These are phyloP conservation scores for Rhodamnia argentea DNA, from an alignment of 345 rosid species.

Conservation along the genomic window DNA sequence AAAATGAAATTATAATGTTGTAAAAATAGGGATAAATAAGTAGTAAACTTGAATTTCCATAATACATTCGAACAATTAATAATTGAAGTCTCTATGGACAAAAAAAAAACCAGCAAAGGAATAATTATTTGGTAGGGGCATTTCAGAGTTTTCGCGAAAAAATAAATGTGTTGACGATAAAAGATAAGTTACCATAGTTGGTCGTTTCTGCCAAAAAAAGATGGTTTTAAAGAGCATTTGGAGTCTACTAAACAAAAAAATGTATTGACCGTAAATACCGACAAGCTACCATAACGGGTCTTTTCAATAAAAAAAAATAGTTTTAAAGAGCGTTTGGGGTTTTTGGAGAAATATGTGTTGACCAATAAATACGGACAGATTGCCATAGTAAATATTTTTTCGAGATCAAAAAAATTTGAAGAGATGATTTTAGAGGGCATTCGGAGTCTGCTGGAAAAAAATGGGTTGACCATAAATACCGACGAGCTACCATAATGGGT, in stretches of 20 bases:
- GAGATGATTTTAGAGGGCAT: background rate
- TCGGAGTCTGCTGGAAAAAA: background rate
- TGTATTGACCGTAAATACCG: background rate
- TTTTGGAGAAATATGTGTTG: background rate
- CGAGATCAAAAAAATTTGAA: background rate
- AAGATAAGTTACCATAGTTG: rapidly evolving
- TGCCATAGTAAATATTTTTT: background rate
- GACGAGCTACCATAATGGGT: rapidly evolving
- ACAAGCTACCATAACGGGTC: background rate
- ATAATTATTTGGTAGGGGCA: background rate
- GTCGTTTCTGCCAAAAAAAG: background rate
- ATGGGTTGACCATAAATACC: background rate
- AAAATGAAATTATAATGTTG: background rate
- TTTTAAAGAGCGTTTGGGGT: background rate
- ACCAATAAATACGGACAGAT: background rate
- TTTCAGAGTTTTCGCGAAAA: rapidly evolving
- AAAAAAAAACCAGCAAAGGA: background rate
- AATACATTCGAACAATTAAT: rapidly evolving
- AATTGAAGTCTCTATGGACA: background rate
- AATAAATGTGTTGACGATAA: background rate
- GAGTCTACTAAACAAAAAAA: background rate
- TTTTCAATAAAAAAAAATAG: background rate
- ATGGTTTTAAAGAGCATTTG: background rate
- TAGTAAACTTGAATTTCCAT: background rate
- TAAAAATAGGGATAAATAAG: background rate